A percentile compares a stretch with the other conserved stretches of the same genome.
These are phyloP conservation scores for Tuber brumale DNA, from an alignment of 495 filamentous ascomycete species.

Conservation along the genomic window DNA sequence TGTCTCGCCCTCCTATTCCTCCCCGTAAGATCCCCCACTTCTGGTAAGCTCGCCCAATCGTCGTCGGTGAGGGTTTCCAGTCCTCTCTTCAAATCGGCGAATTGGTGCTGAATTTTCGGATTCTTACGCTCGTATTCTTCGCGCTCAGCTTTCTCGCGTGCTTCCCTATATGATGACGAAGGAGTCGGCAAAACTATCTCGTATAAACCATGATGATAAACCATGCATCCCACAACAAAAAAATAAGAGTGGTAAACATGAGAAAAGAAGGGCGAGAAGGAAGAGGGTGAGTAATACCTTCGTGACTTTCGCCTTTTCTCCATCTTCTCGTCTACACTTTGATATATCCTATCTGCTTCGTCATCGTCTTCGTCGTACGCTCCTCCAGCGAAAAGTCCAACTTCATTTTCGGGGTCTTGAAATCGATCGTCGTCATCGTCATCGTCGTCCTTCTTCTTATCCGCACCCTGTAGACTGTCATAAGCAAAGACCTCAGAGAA, in stretches of 20 bases:
- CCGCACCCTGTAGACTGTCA: conserved; percentile 49
- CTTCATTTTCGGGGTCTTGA: conserved; percentile 95
- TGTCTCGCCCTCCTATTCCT: conserved; percentile 81
- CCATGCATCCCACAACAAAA: conserved; percentile 49
- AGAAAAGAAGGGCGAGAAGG: conserved; percentile 30
- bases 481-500: conserved; percentile 6
- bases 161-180: conserved; percentile 68
- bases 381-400: conserved; percentile 87
- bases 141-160: conserved; percentile 79
- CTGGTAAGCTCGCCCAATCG: conserved; percentile 91
- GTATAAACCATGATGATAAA: conserved; percentile 63
- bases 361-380: conserved; percentile 95
- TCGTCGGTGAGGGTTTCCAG: conserved; percentile 85
- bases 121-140: conserved; percentile 95
- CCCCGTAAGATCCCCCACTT: conserved; percentile 92
- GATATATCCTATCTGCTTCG: conserved; percentile 92
- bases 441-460: conserved; percentile 71
- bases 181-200: conserved; percentile 79
- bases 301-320: conserved; percentile 73
- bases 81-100: conserved; percentile 88
- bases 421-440: conserved; percentile 80
- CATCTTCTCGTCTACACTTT: conserved; percentile 94
- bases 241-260: conserved; percentile 28
- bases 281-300: conserved; percentile 62
- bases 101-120: conserved; percentile 97